Evolutionary conservation across 2,329 filamentous ascomycete species (phyloP).

Genomic region (Simplicillium aogashimaense): DNA sequence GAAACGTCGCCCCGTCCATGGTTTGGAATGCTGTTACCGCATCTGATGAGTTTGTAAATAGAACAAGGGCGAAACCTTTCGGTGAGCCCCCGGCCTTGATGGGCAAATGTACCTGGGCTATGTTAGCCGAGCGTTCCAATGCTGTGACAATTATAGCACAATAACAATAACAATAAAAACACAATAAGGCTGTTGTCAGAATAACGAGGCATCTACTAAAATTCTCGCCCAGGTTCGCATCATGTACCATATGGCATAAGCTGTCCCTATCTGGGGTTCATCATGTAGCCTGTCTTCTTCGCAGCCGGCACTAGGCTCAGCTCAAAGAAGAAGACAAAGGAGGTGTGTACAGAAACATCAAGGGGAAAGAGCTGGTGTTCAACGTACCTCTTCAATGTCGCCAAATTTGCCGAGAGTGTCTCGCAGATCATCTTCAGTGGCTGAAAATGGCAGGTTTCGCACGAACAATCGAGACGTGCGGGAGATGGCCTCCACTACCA

Average conservation of each 20-base stretch:
- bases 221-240: constrained; percentile 89
- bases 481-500: constrained; percentile 50
- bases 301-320: not conserved
- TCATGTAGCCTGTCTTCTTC: constrained; percentile 47
- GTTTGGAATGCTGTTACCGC: constrained; percentile 72
- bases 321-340: constrained; percentile 6
- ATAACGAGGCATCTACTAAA: constrained; percentile 99
- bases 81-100: constrained; percentile 61
- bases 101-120: constrained; percentile 71
- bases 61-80: constrained; percentile 86
- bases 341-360: constrained; percentile 8
- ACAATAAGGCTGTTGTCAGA: constrained; percentile 47
- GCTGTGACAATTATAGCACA: constrained; percentile 6
- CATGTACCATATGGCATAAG: constrained; percentile 84
- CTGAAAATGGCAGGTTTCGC: constrained; percentile 76
- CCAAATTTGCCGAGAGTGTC: constrained; percentile 65
- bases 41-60: constrained; percentile 61
- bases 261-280: constrained; percentile 99
- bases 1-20: constrained; percentile 78
- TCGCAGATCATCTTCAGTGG: constrained; percentile 67
- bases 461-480: constrained; percentile 75
- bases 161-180: constrained; percentile 11
- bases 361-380: not conserved
- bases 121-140: constrained; percentile 15
- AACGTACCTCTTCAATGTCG: constrained; percentile 75